phyloP scores from a whole-genome alignment of 2,329 filamentous ascomycete species.

The Keithomyces neogunnii region DNA sequence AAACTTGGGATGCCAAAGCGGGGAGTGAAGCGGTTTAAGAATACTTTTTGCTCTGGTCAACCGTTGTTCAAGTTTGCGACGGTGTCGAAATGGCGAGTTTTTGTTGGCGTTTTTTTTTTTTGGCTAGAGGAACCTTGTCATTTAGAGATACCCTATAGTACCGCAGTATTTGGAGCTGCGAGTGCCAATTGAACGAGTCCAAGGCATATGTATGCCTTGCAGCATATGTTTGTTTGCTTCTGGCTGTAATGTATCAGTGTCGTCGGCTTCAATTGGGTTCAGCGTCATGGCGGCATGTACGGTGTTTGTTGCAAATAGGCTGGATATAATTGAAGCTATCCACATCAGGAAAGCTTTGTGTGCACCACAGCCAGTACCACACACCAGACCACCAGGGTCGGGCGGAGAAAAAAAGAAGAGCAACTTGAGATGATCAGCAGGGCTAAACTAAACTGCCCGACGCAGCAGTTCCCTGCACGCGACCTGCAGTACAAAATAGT shows the following conservation, averaged over 20 bases:
- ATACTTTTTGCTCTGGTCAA: neutral
- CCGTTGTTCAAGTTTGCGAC: neutral
- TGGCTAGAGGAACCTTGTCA: neutral
- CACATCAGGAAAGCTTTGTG: neutral
- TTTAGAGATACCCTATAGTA: conserved; percentile 1
- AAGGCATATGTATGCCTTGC: neutral
- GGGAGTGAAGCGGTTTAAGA: conserved; percentile 8
- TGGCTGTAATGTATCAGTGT: neutral
- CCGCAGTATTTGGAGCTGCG: neutral
- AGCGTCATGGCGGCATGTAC: no score
- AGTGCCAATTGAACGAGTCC: neutral
- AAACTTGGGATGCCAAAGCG: conserved; percentile 22
- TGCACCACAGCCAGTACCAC: no score
- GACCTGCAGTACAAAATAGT: neutral
- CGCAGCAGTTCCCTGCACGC: neutral
- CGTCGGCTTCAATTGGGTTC: no score
- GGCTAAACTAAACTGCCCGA: no score
- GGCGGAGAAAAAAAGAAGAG: no score
- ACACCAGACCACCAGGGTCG: no score
- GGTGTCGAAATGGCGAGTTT: neutral
- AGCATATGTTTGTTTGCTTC: neutral
- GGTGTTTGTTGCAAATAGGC: no score
- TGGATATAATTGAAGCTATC: neutral
- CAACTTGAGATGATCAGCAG: no score
- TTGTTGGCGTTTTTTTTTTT: neutral